Base-by-base conservation (phyloP, 2,329 filamentous ascomycete species). In the Allantophomopsis lycopodina region DNA sequence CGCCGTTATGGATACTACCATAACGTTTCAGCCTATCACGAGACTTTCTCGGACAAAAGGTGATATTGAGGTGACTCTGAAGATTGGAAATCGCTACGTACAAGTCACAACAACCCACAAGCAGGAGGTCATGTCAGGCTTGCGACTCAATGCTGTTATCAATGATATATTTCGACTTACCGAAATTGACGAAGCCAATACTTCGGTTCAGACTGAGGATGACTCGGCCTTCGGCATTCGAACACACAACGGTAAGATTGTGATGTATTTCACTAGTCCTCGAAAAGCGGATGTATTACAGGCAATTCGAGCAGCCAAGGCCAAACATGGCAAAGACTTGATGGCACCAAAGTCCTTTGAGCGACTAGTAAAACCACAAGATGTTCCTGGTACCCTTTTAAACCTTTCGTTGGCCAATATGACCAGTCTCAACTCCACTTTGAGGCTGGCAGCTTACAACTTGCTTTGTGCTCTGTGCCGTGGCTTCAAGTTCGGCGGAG, bases 211-310 rank as follows among this genome's bases (percentile, higher is more conserved):
- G 43, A 72, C 71, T 0, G 77, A 80, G 42, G 76, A 82, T 42
- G 76, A 81, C 46, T 74, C 72, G 3, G 71, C 76, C 2, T 83
- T 83, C 54, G 78, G 76, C 1, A 59, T 83, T 20, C 67, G 76
- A 37, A 76, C 76, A 2, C 78, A 83, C 48, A 78, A 75, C 45
- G 78, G 78, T 48, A 80, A 77, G 56, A 76, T 80, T 37, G 70
- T 80, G 39, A 80, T 83, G 76, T 80, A 76, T 52, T 83, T 83
- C 54, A 77, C 76, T 14, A 81, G 77, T 46, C 65, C 74, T 1
- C 73, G 72, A 52, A 79, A 78, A 53, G 53, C 61, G 6, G 77
- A 81, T 44, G 66, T 83, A 15, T 60, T 83, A 3, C 71, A 76
- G 54, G 70, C 71, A 10, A 76, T 83, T 39, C 69, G 75, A 28